Evolutionary conservation across 768 basidiomycete species (phyloP), one percentile per base, ranked within the genome.

Genomic region (Russula brevipes): DNA sequence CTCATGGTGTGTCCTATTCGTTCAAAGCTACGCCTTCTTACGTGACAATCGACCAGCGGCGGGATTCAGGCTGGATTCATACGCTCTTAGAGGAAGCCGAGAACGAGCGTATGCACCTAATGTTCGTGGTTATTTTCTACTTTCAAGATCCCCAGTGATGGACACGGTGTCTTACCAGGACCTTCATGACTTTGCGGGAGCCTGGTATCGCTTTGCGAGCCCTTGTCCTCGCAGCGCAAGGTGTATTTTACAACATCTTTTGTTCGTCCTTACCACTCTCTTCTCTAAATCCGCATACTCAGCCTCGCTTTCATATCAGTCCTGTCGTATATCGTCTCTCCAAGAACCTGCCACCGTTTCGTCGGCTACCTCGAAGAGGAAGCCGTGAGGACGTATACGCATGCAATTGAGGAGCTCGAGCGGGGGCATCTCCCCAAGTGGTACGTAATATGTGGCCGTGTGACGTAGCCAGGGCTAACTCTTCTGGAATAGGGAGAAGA

Each of bases 71-170:
- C 42, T 94, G 94, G 94, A 97, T 97, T 66, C 91, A 94, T 72
- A 95, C 93, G 6, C 83, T 93, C 49, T 77, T 97, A 17, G 89
- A 94, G 72, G 96, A 97, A 77, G 94, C 94, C 12, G 94, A 98
- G 72, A 98, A 98, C 72, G 96, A 99, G 76, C 80, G 96, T 41
- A 96, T 97, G 91, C 94, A 96, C 73, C 80, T 95, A 57, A 89
- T 95, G 89, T 91, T 63, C 70, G 82, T 33, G 9, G 11, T 35
- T 44, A 58, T 57, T 16, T 35, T 44, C 45, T 52, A 51, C 38
- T 17, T 31, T 35, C 41, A 19, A 64, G 60, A 12, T 17, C 16
- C 14, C 24, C 44, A 49, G 4, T 49, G 33, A 24, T 24, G 24
- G 24, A 10, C 39, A 69, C 69, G n/a, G 58, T 55, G 16, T 60